These are phyloP conservation scores for Clausena lansium DNA, from an alignment of 345 rosid genomes.

Conservation along the genomic window DNA sequence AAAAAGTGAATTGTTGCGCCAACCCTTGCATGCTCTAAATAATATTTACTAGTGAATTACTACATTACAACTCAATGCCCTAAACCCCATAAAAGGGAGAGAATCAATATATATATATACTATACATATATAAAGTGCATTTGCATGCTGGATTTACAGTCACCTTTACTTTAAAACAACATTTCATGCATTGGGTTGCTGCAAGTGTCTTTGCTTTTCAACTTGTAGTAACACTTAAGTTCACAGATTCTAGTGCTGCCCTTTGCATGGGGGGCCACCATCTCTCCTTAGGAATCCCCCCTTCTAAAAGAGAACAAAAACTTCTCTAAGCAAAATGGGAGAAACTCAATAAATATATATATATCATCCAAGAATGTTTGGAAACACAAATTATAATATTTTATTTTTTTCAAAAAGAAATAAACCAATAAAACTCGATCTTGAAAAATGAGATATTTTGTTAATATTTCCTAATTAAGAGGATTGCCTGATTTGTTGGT, in stretches of 20 bases:
- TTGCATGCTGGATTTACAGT: conserved; percentile 50
- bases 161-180: conserved; percentile 40
- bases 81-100: conserved; percentile 37
- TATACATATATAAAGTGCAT: conserved; percentile 15
- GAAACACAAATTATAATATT: background rate
- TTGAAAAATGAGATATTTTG: background rate
- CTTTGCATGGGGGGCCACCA: background rate
- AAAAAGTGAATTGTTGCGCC: conserved; percentile 26
- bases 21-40: background rate
- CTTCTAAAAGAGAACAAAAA: background rate
- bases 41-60: background rate
- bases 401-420: background rate
- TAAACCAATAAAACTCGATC: background rate
- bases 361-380: conserved; percentile 19
- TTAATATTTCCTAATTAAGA: background rate
- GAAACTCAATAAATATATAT: conserved; percentile 8
- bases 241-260: conserved; percentile 15
- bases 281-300: background rate
- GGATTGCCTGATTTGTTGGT: conserved; percentile 1
- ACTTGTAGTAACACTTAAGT: conserved; percentile 32
- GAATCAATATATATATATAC: background rate
- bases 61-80: conserved; percentile 23
- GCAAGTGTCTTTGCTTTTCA: conserved; percentile 26
- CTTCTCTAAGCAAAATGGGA: conserved; percentile 7
- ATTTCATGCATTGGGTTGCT: conserved; percentile 41